Evolutionary conservation across 176 grass and related monocot genomes (phyloP), one percentile per base, ranked within the genome.

Genomic region (Juncus inflexus): DNA sequence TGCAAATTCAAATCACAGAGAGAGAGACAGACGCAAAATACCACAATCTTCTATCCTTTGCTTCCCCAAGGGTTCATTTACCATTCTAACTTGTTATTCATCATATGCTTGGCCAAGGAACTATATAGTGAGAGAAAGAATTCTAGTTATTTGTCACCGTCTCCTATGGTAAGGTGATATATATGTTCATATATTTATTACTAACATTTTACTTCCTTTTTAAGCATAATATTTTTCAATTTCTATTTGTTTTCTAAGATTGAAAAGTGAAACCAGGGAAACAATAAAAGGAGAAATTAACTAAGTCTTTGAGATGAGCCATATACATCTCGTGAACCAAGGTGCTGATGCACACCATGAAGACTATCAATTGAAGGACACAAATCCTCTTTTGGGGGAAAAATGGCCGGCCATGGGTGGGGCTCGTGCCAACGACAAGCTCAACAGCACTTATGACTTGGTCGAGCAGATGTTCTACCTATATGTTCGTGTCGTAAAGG

Each of bases 381-480:
- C 91, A 35, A 88, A 91, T 76, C 87, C 91, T 0, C 62, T 96
- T 7, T 80, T 96, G 0, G 91, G 91, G 2, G 91, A 96, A 69
- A 67, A 83, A 77, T 91, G 91, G 91, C 91, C 84, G 6, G 79
- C 70, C 6, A 53, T 88, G 59, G 79, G 76, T 3, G 79, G 84
- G 2, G 78, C 78, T 76, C 82, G 81, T 2, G 81, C 81, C 66
- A 75, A 67, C 12, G 91, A 96, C 79, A 96, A 96, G 82, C 79
- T 86, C 49, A 85, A 87, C 11, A 91, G 91, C 82, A 96, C 91
- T 1, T 96, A 91, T 62, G 91, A 96, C 76, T 79, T 96, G 9
- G 91, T 96, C 35, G 87, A 96, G 77, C 91, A 96, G 82, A 91
- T 86, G 84, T 91, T 83, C 84, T 96, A 86, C 82, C 84, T 96